These are phyloP conservation scores for Euphorbia tirucalli DNA, from an alignment of 345 rosid genomes.

Conservation along the genomic window DNA sequence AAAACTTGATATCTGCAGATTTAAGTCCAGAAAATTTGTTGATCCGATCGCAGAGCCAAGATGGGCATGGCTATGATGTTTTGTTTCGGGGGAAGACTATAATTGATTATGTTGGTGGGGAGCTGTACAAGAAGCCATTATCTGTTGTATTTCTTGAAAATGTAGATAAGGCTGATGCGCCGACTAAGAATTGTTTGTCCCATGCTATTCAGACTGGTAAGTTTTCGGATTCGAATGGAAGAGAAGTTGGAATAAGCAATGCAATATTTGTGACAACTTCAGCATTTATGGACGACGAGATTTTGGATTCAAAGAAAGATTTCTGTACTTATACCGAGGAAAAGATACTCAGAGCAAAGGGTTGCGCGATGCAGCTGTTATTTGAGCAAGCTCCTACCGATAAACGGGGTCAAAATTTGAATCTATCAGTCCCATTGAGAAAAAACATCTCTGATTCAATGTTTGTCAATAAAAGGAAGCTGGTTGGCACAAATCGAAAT, in stretches of 20 bases:
- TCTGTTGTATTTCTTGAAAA: slow-evolving; percentile 64
- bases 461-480: slow-evolving; percentile 33
- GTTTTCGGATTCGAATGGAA: slow-evolving; percentile 53
- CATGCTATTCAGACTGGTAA: slow-evolving; percentile 54
- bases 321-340: slow-evolving; percentile 45
- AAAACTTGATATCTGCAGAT: slow-evolving; percentile 47
- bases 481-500: slow-evolving; percentile 24
- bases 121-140: slow-evolving; percentile 47
- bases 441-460: slow-evolving; percentile 19
- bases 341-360: slow-evolving; percentile 41
- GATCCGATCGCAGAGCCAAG: slow-evolving; percentile 21
- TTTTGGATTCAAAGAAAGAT: slow-evolving; percentile 16
- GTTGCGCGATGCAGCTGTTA: slow-evolving; percentile 47
- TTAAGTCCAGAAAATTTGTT: slow-evolving; percentile 34
- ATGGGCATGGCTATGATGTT: slow-evolving; percentile 26
- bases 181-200: slow-evolving; percentile 46
- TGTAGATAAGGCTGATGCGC: slow-evolving; percentile 59
- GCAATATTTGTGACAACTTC: slow-evolving; percentile 45
- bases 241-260: slow-evolving; percentile 45
- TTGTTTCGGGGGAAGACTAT: slow-evolving; percentile 47
- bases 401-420: too few species aligned
- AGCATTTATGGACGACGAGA: slow-evolving; percentile 11
- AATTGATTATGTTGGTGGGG: slow-evolving; percentile 48
- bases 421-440: too few species aligned
- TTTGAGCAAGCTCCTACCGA: slow-evolving; percentile 16